Base-by-base conservation (phyloP, 352 stramenopile genomes). In the Aphanomyces euteiches region DNA sequence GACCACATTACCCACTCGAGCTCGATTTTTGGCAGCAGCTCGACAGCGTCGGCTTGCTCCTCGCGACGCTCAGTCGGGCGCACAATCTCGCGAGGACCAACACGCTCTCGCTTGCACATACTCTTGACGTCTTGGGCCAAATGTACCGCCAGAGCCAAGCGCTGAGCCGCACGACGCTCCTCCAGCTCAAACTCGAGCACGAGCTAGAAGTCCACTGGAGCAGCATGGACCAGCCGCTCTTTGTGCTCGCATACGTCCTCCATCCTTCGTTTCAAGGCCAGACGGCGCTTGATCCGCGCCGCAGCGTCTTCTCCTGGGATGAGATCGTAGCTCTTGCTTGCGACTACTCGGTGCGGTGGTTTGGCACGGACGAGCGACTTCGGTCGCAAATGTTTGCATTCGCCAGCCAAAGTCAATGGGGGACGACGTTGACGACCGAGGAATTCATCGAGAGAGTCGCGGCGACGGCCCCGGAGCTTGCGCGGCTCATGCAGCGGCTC, bases 321-420 rank as follows among this genome's bases (percentile, higher is more conserved):
- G 72, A 75, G 41, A 69, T 92, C 40, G 90, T 80, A 72, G 83
- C 90, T 70, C 64, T 84, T 6, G 76, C 76, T 7, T 81, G 88
- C 4, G 50, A 65, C 12, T 93, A 93, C 72, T 90, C 85, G 65
- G 64, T 56, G 41, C 75, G 73, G 17, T 77, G 89, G 12, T 81
- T 89, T 47, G 70, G 69, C 0, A 86, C 81, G 63, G 70, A 80
- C 6, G 81, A 64, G 54, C 82, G 74, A 17, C 50, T 90, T 58
- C 80, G 80, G 47, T 82, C 80, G 37, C 81, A 90, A 69, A 74
- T 90, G 66, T 89, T 82, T 2, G 83, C 85, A 43, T 92, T 84
- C 56, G 54, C 90, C n/a, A 80, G 90, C 60, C 73, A 66, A 40
- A 89, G 81, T 10, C 78, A 88, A 57, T 61, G 43, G 10, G 43